A percentile compares a stretch with the other conserved stretches of the same genome.
phyloP scores from a whole-genome alignment of 139 green algal genomes.

The Volvox africanus region DNA sequence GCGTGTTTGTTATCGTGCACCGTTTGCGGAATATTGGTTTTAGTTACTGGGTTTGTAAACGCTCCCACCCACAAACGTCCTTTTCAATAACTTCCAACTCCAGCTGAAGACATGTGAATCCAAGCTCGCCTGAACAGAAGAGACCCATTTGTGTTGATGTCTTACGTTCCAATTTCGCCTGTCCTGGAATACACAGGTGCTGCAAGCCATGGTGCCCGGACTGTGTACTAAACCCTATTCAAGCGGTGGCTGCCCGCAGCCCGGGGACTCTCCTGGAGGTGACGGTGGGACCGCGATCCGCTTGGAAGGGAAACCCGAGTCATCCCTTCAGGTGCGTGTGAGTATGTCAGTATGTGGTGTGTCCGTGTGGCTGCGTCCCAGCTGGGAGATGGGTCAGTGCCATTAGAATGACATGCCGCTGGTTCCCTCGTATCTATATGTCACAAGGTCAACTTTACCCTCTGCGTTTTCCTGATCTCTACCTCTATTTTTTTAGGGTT shows the following conservation, averaged over 20 bases:
- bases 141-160: background rate
- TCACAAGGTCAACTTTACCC: too few relatives aligned
- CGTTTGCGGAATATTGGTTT: too few relatives aligned
- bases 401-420: too few relatives aligned
- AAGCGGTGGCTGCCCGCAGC: background rate
- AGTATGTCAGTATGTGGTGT: background rate
- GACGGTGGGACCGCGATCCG: background rate
- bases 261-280: conserved; percentile 12
- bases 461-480: background rate
- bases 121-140: too few relatives aligned
- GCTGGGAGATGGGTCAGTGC: too few relatives aligned
- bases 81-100: too few relatives aligned
- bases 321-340: conserved; percentile 37
- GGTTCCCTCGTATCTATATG: too few relatives aligned
- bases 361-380: background rate
- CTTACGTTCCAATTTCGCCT: background rate
- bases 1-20: too few relatives aligned
- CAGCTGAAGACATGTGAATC: too few relatives aligned
- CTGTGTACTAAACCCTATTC: background rate
- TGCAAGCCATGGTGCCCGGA: background rate
- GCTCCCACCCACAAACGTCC: too few relatives aligned
- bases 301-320: conserved; percentile 13
- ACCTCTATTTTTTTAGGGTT: background rate
- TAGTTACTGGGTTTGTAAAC: too few relatives aligned
- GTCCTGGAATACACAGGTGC: background rate